Conservation (phyloP, 2,329 filamentous ascomycete genomes). For the Dothideomycetes sp. region DNA sequence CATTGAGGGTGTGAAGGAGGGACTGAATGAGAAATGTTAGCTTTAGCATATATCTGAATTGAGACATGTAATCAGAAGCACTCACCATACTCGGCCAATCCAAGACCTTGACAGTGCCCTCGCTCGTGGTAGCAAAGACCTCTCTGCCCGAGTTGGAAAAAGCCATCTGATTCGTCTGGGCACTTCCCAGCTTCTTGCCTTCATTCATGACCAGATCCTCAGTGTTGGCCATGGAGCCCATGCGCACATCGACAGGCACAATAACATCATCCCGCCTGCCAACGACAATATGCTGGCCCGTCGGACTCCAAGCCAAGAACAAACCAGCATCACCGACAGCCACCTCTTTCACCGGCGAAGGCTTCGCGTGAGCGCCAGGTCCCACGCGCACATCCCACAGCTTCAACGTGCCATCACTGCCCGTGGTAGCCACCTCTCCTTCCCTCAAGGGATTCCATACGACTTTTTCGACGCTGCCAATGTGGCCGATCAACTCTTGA, state of each 20-base stretch:
- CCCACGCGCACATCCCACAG: slow-evolving; percentile 67
- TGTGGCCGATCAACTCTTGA: slow-evolving; percentile 50
- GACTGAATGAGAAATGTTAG: too few species aligned
- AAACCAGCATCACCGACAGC: slow-evolving; percentile 33
- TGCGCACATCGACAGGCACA: slow-evolving; percentile 24
- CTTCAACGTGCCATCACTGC: slow-evolving; percentile 62
- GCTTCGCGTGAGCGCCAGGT: slow-evolving; percentile 33
- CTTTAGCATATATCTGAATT: too few species aligned
- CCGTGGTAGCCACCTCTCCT: slow-evolving; percentile 66
- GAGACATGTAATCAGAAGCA: too few species aligned
- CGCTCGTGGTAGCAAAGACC: slow-evolving; percentile 60
- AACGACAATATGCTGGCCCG: slow-evolving; percentile 60
- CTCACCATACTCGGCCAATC: slow-evolving; percentile 51
- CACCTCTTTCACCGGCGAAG: slow-evolving; percentile 50
- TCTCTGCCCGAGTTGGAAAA: slow-evolving; percentile 67
- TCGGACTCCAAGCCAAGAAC: slow-evolving; percentile 60
- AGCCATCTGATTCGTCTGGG: slow-evolving; percentile 60
- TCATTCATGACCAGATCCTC: slow-evolving; percentile 14
- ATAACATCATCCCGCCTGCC: slow-evolving; percentile 56
- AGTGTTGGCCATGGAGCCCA: slow-evolving; percentile 12
- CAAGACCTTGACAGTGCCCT: slow-evolving; percentile 62
- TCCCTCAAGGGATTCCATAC: slow-evolving; percentile 71
- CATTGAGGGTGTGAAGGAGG: slow-evolving; percentile 52
- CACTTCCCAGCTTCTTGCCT: slow-evolving; percentile 13
- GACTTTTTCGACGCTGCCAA: slow-evolving; percentile 60